phyloP scores from a whole-genome alignment of 148 eudicot species.

The Persicaria maculosa region DNA sequence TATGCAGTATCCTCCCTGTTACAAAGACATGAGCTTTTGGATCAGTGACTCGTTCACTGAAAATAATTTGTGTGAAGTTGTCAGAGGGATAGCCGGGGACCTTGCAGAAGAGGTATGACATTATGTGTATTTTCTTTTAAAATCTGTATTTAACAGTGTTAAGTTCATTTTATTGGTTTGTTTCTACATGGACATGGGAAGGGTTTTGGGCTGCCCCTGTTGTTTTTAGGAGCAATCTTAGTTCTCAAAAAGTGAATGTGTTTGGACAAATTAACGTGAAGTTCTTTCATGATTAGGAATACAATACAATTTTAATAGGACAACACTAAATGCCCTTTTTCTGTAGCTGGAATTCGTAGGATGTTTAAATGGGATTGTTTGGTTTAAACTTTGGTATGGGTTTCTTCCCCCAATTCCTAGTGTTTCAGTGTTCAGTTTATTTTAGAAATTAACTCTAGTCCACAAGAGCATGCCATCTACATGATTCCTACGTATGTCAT shows the following conservation, averaged over 20 bases:
- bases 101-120: conserved; percentile 80
- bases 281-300: neutral
- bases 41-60: conserved; percentile 80
- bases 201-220: neutral
- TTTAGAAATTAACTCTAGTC: neutral
- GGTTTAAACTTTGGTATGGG: neutral
- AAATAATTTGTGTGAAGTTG: conserved; percentile 92
- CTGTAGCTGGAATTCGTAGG: neutral
- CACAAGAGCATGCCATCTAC: neutral
- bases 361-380: neutral
- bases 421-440: neutral
- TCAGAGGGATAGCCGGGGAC: conserved; percentile 89
- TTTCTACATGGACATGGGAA: neutral
- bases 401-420: neutral
- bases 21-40: conserved; percentile 97
- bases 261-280: too few species aligned
- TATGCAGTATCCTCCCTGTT: conserved; percentile 91
- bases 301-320: neutral
- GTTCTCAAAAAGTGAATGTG: too few species aligned
- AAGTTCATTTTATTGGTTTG: neutral
- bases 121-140: neutral
- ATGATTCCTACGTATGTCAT: neutral
- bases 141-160: neutral
- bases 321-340: neutral
- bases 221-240: too few species aligned